Evolutionary conservation across 176 grass and related monocot genomes (phyloP), one percentile per base, ranked within the genome.

Genomic region (Phoenix dactylifera): DNA sequence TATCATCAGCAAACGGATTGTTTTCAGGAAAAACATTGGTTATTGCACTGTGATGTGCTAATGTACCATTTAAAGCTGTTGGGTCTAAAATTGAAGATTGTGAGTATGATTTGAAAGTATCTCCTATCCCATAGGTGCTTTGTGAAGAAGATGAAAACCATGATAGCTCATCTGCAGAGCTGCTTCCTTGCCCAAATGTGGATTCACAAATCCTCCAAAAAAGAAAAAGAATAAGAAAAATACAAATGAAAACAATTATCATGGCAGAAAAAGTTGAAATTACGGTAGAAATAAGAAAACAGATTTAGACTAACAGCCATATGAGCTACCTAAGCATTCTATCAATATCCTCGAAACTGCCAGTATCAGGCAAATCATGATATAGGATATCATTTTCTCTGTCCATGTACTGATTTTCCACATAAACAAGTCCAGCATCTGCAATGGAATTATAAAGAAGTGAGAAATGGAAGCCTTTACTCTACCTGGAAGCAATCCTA

Each of bases 311-410:
- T 15, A 25, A 18, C 29, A 68, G 70, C 4, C 1, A 58, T 72
- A 86, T 72, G 14, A 24, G 44, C 25, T 72, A 72, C 70, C 86
- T 76, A 22, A 58, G 58, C 28, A 57, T 68, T 63, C 39, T 25
- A 15, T 70, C 59, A 22, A 89, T 24, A 55, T 85, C 78, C n/a
- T 79, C 59, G 9, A 89, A 73, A 69, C 20, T 25, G 3, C 0
- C 67, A 3, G 82, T 76, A 18, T 82, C 78, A 55, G 74, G 65
- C 75, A 67, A 85, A 30, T 82, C 75, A 23, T 39, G 55, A 67
- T 54, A 60, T 22, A 85, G 51, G 44, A 51, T 2, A 39, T 76
- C 63, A 44, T 62, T 51, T 20, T 58, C 74, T 52, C 18, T 72
- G 58, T 61, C 66, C 69, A 16, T 77, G 14, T 60, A 49, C 12